Conservation (phyloP, 2,329 filamentous ascomycete genomes). For the Pseudocercospora musae region DNA sequence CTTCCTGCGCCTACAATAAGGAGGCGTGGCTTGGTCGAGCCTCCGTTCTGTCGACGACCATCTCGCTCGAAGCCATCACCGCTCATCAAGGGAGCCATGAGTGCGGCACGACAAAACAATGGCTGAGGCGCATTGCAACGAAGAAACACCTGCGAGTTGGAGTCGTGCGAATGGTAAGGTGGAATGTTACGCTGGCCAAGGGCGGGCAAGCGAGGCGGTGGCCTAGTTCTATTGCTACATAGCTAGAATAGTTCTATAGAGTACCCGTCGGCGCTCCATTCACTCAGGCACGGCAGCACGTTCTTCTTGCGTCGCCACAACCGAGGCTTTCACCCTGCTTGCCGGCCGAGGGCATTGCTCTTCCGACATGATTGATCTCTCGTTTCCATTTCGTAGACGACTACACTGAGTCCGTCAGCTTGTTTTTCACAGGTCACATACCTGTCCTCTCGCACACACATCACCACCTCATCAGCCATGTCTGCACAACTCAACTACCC, state of each 20-base stretch:
- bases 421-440: neutral
- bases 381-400: neutral
- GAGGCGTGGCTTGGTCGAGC: conserved; percentile 50
- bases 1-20: conserved; percentile 81
- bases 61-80: conserved; percentile 4
- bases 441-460: neutral
- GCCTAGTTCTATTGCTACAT: neutral
- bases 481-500: conserved; percentile 75
- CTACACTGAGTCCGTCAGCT: neutral
- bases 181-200: neutral
- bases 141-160: neutral
- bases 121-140: neutral
- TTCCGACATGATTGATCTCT: neutral
- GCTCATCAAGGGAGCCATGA: conserved; percentile 22
- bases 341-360: conserved; percentile 2
- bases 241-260: too few species aligned
- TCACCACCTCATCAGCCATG: conserved; percentile 21
- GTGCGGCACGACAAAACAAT: too few species aligned
- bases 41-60: neutral
- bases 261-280: neutral
- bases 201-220: neutral
- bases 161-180: neutral
- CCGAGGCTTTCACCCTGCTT: neutral
- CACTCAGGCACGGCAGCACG: neutral
- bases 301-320: neutral